Evolutionary conservation across 257 asterid genomes (phyloP).

Genomic region (Eustoma russellianum): DNA sequence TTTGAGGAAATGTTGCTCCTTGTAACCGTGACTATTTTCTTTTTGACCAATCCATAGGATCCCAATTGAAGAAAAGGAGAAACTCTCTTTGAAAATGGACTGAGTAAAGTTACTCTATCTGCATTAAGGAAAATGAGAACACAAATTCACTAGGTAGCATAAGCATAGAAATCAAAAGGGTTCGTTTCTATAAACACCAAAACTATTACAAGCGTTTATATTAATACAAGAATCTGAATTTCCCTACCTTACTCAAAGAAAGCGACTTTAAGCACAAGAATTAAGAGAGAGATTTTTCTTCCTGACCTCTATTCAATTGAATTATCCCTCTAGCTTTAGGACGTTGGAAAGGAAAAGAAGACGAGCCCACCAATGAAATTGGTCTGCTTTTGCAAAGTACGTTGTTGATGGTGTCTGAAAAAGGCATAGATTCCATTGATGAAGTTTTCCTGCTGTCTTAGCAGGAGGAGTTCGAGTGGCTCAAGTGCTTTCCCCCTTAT

Average conservation of each 20-base stretch:
- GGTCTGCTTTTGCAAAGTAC: slow-evolving; percentile 22
- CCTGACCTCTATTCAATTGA: slow-evolving; percentile 26
- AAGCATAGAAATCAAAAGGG: background rate
- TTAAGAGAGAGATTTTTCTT: background rate
- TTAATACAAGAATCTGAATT: too few species aligned
- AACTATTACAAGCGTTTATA: too few species aligned
- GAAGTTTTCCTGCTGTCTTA: background rate
- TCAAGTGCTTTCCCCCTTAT: background rate
- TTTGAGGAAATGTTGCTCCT: slow-evolving; percentile 46
- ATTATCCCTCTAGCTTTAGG: slow-evolving; percentile 13
- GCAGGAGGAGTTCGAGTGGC: slow-evolving; percentile 8
- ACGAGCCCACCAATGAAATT: slow-evolving; percentile 23
- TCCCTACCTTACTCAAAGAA: background rate
- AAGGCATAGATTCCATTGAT: slow-evolving; percentile 36
- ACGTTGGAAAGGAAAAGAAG: slow-evolving; percentile 26
- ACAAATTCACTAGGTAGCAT: slow-evolving; percentile 6
- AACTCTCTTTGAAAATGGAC: slow-evolving; percentile 13
- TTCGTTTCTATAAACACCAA: background rate
- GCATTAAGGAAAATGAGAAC: slow-evolving; percentile 17
- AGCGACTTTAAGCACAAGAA: background rate
- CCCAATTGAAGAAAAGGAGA: slow-evolving; percentile 24
- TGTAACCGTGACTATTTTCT: slow-evolving; percentile 33
- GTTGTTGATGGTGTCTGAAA: slow-evolving; percentile 20
- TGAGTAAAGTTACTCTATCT: slow-evolving; percentile 29
- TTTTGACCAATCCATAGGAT: slow-evolving; percentile 18